These are phyloP conservation scores for Cyclanthera cordifolia DNA, from an alignment of 306 rosid species.

Conservation along the genomic window DNA sequence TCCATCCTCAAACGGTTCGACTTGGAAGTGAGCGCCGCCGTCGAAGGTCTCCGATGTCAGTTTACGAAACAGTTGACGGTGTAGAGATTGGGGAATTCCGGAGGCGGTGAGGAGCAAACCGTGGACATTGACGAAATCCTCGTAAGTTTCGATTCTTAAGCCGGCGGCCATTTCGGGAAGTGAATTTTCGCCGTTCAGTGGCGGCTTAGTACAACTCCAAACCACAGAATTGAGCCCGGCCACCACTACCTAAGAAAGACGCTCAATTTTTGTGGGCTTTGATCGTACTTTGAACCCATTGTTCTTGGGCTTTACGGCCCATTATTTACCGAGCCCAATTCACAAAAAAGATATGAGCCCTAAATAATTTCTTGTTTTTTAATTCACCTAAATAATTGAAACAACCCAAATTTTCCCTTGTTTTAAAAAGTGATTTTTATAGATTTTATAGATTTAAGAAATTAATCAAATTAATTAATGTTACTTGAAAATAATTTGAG, in stretches of 20 bases:
- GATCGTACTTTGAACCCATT: neutral
- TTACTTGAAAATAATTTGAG: too few relatives aligned
- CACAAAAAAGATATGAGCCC: too few relatives aligned
- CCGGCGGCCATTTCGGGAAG: constrained; percentile 23
- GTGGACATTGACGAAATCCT: constrained; percentile 65
- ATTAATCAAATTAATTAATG: too few relatives aligned
- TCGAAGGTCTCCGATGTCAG: constrained; percentile 63
- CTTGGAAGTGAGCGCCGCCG: constrained; percentile 62
- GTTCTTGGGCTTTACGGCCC: neutral
- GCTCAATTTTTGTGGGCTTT: neutral
- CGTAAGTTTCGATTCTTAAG: constrained; percentile 45
- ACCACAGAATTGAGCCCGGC: neutral
- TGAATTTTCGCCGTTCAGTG: neutral
- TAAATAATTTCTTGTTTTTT: too few relatives aligned
- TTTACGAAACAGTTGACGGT: constrained; percentile 54
- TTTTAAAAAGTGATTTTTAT: too few relatives aligned
- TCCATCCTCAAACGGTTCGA: constrained; percentile 53
- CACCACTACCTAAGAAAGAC: neutral
- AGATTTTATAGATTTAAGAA: too few relatives aligned
- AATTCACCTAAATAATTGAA: too few relatives aligned
- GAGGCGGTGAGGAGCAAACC: constrained; percentile 53
- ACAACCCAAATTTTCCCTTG: too few relatives aligned
- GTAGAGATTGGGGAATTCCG: constrained; percentile 51
- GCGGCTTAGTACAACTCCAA: neutral
- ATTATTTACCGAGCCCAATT: neutral